Base-by-base conservation (phyloP, 768 basidiomycete genomes). In the Suillus ampliporus region DNA sequence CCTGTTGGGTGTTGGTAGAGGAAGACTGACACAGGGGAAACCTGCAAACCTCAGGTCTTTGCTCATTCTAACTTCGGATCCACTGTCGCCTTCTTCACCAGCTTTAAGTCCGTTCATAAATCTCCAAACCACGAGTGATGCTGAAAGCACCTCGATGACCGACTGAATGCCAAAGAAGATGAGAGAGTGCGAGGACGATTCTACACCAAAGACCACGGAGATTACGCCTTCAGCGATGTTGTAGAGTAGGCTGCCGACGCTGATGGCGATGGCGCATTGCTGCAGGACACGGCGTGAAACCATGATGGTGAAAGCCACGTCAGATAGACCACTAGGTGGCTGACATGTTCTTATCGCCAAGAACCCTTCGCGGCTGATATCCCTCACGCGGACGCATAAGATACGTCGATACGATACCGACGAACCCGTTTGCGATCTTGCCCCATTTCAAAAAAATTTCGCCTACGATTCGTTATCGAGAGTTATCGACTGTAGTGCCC, bases 81-180 rank as follows among this genome's bases (percentile, higher is more conserved):
- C 54, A 14, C 8, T 58, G 31, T 38, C 54, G 57, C 63, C 61
- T 63, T 79, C 77, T 47, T 81, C 74, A 14, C 76, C 75, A 21
- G 76, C 75, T 48, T 69, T 74, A 7, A 67, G 65, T 11, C 76
- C 70, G 17, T 72, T 61, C 35, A 75, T 46, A 61, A 83, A 84
- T 35, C 82, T 71, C 82, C 83, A 84, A 13, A 80, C 64, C 28
- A 83, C 83, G 15, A 83, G 72, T 51, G 70, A 34, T 4, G 81
- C 75, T 21, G 82, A 83, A 56, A 79, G 69, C 38, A 83, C 82
- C 62, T 83, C 83, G 43, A 83, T 79, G 4, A 67, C 80, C 0
- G 82, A 83, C 47, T 83, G 83, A 17, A 84, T 75, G 1, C 83
- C 82, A 52, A 80, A 84, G 70, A 83, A 83, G 31, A 83, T 71